Conservation (phyloP, 257 asterid genomes). For the Fraxinus cuspidata region DNA sequence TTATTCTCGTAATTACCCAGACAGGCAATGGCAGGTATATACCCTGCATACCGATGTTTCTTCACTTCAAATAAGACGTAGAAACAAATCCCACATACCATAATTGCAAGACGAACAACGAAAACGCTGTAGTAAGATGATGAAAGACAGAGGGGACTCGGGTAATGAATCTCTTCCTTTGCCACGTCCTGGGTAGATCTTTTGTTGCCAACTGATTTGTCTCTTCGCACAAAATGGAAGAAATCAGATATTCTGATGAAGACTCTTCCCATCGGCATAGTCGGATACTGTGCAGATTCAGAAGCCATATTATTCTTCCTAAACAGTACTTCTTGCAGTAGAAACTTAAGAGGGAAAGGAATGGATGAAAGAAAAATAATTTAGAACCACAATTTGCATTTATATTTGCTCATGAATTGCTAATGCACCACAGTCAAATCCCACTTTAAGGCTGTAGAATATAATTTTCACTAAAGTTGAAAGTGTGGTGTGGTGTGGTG, state of each 20-base stretch:
- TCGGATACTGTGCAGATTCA: constrained; percentile 19
- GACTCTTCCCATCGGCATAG: constrained; percentile 27
- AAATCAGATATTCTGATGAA: constrained; percentile 33
- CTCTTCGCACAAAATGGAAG: constrained; percentile 30
- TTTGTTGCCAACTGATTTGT: constrained; percentile 34
- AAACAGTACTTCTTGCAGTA: not conserved
- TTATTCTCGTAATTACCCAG: not conserved
- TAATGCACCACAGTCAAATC: constrained; percentile 30
- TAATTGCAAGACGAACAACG: constrained; percentile 90
- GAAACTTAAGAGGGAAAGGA: not conserved
- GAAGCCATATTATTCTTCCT: constrained; percentile 26
- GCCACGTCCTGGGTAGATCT: constrained; percentile 54
- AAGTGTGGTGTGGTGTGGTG: constrained; percentile 22
- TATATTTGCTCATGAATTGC: not conserved
- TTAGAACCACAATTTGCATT: constrained; percentile 26
- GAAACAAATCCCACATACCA: constrained; percentile 43
- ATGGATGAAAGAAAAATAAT: not conserved
- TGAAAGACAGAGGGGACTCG: constrained; percentile 58
- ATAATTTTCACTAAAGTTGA: constrained; percentile 36
- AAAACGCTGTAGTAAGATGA: constrained; percentile 81
- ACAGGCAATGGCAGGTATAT: not conserved
- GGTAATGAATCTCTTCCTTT: constrained; percentile 61
- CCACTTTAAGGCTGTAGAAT: constrained; percentile 29
- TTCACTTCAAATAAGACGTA: not conserved
- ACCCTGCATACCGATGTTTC: not conserved